A percentile compares a stretch with the other conserved stretches of the same genome.
These are phyloP conservation scores for Fusarium bulbicola DNA, from an alignment of 2,329 filamentous ascomycete genomes.

Conservation along the genomic window DNA sequence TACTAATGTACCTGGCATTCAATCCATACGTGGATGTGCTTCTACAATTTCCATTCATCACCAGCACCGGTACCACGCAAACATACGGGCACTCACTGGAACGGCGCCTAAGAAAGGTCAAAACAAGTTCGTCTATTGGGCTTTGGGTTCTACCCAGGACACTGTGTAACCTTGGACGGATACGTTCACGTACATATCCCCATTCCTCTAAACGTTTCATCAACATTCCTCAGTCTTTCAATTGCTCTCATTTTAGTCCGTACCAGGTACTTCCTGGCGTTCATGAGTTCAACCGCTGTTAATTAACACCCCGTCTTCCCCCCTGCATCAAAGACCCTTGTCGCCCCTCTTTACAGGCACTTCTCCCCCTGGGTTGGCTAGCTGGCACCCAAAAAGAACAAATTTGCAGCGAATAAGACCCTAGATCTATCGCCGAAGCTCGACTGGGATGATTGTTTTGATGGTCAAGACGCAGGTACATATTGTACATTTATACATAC, in stretches of 20 bases:
- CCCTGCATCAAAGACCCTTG: conserved; percentile 40
- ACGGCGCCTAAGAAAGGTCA: conserved; percentile 7
- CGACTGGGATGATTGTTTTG: conserved; percentile 22
- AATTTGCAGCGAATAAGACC: conserved; percentile 15
- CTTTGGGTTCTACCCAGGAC: not conserved
- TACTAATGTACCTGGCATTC: not conserved
- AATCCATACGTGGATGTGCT: not conserved
- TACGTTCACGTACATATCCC: conserved; percentile 25
- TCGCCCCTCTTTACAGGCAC: conserved; percentile 24
- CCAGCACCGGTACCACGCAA: conserved; percentile 14
- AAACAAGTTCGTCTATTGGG: not conserved
- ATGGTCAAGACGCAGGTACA: conserved; percentile 11
- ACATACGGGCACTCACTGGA: conserved; percentile 10
- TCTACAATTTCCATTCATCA: not conserved
- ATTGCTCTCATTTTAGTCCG: conserved; percentile 9
- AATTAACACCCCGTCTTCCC: conserved; percentile 32
- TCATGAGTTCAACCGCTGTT: conserved; percentile 9
- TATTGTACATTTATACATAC: not conserved
- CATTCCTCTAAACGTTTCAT: conserved; percentile 33
- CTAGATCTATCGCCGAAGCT: conserved; percentile 17
- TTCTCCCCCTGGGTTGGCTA: conserved; percentile 9
- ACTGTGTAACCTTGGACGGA: conserved; percentile 10
- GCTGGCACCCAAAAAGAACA: not conserved
- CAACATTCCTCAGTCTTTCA: conserved; percentile 25
- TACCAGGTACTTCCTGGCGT: conserved; percentile 22